A percentile compares a stretch with the other conserved stretches of the same genome.
Evolutionary conservation across 208 protist species (phyloP).

Genomic region (Acanthamoeba culbertsoni): DNA sequence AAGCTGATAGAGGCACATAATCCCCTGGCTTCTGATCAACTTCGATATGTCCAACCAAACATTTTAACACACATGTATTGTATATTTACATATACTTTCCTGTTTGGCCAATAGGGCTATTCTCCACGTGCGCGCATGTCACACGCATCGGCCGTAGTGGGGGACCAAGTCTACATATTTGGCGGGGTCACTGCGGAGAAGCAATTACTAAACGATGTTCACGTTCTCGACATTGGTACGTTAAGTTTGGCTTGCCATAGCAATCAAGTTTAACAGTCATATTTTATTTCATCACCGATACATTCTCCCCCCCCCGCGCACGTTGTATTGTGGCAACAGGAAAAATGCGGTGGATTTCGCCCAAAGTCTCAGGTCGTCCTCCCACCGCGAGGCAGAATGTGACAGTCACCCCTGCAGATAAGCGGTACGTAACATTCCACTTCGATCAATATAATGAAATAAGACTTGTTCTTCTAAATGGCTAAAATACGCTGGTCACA

Average conservation of each 20-base stretch:
- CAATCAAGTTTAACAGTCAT: too few species aligned
- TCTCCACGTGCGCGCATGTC: not conserved
- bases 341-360: slow-evolving; percentile 7
- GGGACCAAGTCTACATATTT: slow-evolving; percentile 48
- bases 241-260: not conserved
- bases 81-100: not conserved
- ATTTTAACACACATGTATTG: not conserved
- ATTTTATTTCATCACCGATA: not conserved
- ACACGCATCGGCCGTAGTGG: slow-evolving; percentile 28
- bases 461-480: not conserved
- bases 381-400: slow-evolving; percentile 44
- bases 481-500: not conserved
- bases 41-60: too few species aligned
- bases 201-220: slow-evolving; percentile 13
- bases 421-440: not conserved
- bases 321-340: not conserved
- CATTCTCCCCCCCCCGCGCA: not conserved
- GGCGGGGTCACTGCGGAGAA: slow-evolving; percentile 33
- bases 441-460: not conserved
- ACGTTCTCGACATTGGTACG: slow-evolving; percentile 43
- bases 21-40: not conserved
- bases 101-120: not conserved
- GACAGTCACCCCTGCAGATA: slow-evolving; percentile 45
- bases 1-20: not conserved
- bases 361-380: not conserved